Base-by-base conservation (phyloP, 1,284 basidiomycete species). In the Cutaneotrichosporon cavernicola region DNA sequence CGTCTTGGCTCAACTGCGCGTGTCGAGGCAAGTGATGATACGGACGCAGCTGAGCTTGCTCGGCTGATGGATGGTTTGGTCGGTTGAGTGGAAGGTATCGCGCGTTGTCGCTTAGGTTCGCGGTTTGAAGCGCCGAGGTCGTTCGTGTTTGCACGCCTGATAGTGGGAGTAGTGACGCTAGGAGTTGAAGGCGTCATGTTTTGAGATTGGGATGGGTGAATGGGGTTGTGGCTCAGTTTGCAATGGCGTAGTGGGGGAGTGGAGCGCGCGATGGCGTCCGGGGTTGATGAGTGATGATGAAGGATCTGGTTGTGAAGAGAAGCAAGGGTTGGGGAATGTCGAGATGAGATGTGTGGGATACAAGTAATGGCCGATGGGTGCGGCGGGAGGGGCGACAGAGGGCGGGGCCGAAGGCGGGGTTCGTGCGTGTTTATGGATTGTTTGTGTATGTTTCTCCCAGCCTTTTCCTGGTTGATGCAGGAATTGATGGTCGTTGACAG, bases 391-490 rank as follows among this genome's bases (percentile, higher is more conserved):
- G n/a, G n/a, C n/a, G 40, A 36, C 8, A 13, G 34, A 36, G 2
- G 34, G 34, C 34, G 11, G 8, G 8, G 34, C 34, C 34, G 34
- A 13, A 13, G 14, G 14, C 40, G 14, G 31, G 58, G 18, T 51
- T 21, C 56, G 61, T 50, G 34, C 32, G 40, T 62, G 40, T 62
- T 32, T 31, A 14, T 52, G 49, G 30, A 50, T 46, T 46, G 51
- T 18, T 21, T 26, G 13, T 47, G 40, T 30, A 26, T 46, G 55
- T 16, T 21, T 43, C 21, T 26, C 36, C 30, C n/a, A 7, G 18
- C 5, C 47, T 26, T 16, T n/a, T 59, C 14, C 30, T 50, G 9
- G 21, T 46, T 30, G 43, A 43, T 43, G 43, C 21, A 4, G 43
- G 18, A n/a, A 46, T 7, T 18, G 43, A 46, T 18, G 5, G 43